Evolutionary conservation across 805 yeast species (phyloP).

Genomic region (Spathaspora girioi): DNA sequence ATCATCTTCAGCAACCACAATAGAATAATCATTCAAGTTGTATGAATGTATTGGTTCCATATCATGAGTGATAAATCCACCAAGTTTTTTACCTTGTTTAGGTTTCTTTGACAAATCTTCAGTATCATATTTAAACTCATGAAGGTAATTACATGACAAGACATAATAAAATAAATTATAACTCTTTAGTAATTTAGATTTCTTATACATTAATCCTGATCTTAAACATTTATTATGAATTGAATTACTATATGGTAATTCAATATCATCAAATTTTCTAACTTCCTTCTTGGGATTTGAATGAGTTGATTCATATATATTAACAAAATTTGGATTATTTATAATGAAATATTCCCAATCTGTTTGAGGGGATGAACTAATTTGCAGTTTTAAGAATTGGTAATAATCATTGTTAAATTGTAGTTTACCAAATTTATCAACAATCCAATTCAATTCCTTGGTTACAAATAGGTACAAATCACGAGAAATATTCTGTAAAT

Average conservation of each 20-base stretch:
- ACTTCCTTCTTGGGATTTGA: slow-evolving; percentile 39
- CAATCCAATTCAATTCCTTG: slow-evolving; percentile 30
- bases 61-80: slow-evolving; percentile 38
- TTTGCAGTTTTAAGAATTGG: slow-evolving; percentile 20
- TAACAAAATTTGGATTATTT: slow-evolving; percentile 55
- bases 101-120: slow-evolving; percentile 8
- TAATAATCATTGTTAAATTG: slow-evolving; percentile 18
- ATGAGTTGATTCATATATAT: slow-evolving; percentile 31
- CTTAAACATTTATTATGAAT: slow-evolving; percentile 39
- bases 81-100: slow-evolving; percentile 19
- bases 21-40: slow-evolving; percentile 35
- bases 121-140: slow-evolving; percentile 37
- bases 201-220: slow-evolving; percentile 38
- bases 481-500: slow-evolving; percentile 37
- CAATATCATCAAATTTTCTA: slow-evolving; percentile 44
- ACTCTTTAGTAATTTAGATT: slow-evolving; percentile 38
- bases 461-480: slow-evolving; percentile 35
- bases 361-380: slow-evolving; percentile 20
- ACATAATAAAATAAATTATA: slow-evolving; percentile 35
- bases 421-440: slow-evolving; percentile 32
- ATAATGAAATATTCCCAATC: slow-evolving; percentile 40
- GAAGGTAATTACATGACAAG: slow-evolving; percentile 41
- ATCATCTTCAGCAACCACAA: slow-evolving; percentile 23
- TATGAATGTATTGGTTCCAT: slow-evolving; percentile 39
- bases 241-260: slow-evolving; percentile 32